These are phyloP conservation scores for Penicillium ucsense DNA, from an alignment of 495 filamentous ascomycete species.

Conservation along the genomic window DNA sequence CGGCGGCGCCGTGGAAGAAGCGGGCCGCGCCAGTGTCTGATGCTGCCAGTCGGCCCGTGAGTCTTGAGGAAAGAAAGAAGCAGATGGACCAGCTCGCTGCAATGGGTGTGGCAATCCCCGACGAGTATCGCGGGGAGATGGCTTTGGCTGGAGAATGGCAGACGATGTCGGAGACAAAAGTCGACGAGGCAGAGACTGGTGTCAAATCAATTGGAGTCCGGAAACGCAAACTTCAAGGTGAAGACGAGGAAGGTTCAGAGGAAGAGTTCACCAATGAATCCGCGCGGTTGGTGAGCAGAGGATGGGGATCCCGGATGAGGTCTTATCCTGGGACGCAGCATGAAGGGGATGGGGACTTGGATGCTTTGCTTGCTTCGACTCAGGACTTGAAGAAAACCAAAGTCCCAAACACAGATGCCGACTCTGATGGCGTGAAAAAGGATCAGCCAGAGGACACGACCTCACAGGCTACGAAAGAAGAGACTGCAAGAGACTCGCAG, in stretches of 20 bases:
- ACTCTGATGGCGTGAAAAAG: background rate
- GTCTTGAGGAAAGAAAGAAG: slow-evolving; percentile 62
- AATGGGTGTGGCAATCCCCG: slow-evolving; percentile 78
- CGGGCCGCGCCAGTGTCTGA: slow-evolving; percentile 13
- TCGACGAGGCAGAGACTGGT: slow-evolving; percentile 35
- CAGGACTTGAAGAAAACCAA: slow-evolving; percentile 38
- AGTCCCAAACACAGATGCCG: slow-evolving; percentile 3
- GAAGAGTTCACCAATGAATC: slow-evolving; percentile 52
- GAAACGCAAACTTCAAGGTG: slow-evolving; percentile 57
- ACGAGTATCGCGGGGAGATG: slow-evolving; percentile 68
- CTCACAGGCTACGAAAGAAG: slow-evolving; percentile 11
- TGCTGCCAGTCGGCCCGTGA: slow-evolving; percentile 27
- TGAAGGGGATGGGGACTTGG: slow-evolving; percentile 50
- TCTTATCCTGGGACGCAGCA: slow-evolving; percentile 49
- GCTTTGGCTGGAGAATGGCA: slow-evolving; percentile 90
- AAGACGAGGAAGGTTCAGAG: slow-evolving; percentile 41
- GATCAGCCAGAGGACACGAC: background rate
- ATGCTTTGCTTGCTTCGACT: slow-evolving; percentile 53
- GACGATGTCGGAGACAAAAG: slow-evolving; percentile 47
- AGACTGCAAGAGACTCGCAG: background rate
- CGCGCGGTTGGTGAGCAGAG: slow-evolving; percentile 52
- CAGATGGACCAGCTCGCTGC: slow-evolving; percentile 82
- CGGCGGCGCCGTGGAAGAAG: slow-evolving; percentile 14
- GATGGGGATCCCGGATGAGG: slow-evolving; percentile 66
- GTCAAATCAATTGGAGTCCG: slow-evolving; percentile 41